Base-by-base conservation (phyloP, 2,329 filamentous ascomycete genomes). In the Colletotrichum ledebouriae region DNA sequence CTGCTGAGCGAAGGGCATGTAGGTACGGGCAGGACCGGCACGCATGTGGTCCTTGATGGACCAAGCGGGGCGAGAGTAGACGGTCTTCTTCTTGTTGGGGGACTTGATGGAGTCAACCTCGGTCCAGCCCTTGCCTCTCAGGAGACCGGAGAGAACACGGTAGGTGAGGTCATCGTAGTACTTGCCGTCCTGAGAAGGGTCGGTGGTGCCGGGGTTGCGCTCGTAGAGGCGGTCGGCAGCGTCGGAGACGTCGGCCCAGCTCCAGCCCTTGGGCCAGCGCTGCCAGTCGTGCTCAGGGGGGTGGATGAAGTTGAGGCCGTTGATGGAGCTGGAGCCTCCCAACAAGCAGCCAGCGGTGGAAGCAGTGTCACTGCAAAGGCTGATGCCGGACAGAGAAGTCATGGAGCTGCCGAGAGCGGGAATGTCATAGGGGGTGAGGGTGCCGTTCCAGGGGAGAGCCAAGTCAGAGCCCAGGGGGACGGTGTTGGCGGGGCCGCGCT, bases 51-150 rank as follows among this genome's bases (percentile, higher is more conserved):
- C n/a, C 65, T 68, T 68, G 33, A 68, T 64, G 41, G 65, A 68
- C 47, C 60, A 68, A 6, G 65, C 47, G 25, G 65, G 65, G 11
- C 65, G 65, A 17, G 65, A 68, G 55, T 59, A 68, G 20, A 68
- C 60, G 13, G 47, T 33, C 29, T 59, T n/a, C 55, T 68, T 68
- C 20, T 64, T n/a, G 55, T 68, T 55, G 22, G 65, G 65, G 4
- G 65, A 68, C 22, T 88, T 85, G 6, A 76, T 77, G 1, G 85
- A 86, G 59, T 74, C 77, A 39, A 68, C 60, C 60, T 68, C 53
- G 4, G n/a, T 55, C 65, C 65, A 68, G 46, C 65, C 65, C 47
- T 68, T 68, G 47, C 17, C 60, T 22, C 29, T 41, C 39, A 68
- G 60, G 13, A 68, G 65, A 25, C 60, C 53, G 15, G 65, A 64